Percentiles rank a stretch among this genome's conserved stretches.
phyloP scores from a whole-genome alignment of 257 asterid species.

The Ligustrum vulgare region DNA sequence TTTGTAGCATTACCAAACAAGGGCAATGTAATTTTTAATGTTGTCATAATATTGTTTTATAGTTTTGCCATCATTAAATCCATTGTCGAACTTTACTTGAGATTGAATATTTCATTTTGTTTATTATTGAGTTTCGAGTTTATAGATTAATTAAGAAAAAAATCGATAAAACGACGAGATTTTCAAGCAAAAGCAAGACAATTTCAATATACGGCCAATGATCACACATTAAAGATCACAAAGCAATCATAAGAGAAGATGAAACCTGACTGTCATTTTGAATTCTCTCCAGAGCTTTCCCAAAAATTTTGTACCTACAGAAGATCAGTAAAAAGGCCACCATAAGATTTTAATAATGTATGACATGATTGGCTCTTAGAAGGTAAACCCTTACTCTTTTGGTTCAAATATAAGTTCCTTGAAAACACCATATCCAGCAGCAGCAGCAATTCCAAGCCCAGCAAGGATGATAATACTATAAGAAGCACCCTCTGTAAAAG shows the following conservation, averaged over 20 bases:
- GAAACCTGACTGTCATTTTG: constrained; percentile 80
- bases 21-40: no score
- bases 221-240: background rate
- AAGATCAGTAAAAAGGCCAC: background rate
- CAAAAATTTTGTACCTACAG: constrained; percentile 75
- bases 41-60: no score
- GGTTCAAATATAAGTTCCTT: constrained; percentile 88
- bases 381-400: constrained; percentile 65
- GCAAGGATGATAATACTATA: constrained; percentile 78
- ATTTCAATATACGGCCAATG: background rate
- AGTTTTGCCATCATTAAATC: no score
- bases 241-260: background rate
- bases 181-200: background rate
- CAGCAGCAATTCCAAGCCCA: constrained; percentile 86
- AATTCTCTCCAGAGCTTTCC: constrained; percentile 81
- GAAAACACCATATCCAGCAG: constrained; percentile 87
- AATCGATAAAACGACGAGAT: background rate
- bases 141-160: no score
- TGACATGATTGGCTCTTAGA: background rate
- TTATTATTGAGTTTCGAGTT: no score
- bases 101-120: no score
- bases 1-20: no score
- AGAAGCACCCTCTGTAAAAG: constrained; percentile 94
- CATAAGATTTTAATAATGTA: background rate
- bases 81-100: no score